Conservation (phyloP, 1,284 basidiomycete genomes). For the Hymenochaete sp. region DNA sequence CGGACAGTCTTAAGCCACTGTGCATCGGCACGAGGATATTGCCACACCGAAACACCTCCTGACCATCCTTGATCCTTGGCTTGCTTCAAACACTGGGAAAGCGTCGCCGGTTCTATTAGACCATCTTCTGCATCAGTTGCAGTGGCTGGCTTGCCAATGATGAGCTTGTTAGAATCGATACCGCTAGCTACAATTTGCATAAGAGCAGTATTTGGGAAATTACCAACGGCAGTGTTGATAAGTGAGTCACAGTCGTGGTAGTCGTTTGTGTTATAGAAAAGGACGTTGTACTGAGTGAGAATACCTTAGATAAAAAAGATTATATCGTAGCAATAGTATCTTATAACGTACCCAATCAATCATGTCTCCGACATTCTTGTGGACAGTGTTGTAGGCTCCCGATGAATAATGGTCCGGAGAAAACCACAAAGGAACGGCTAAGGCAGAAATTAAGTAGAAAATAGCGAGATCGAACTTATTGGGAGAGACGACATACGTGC, state of each 20-base stretch:
- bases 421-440: conserved; percentile 15
- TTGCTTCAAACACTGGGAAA: conserved; percentile 21
- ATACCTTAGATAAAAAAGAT: neutral
- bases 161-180: conserved; percentile 22
- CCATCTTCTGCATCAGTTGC: conserved; percentile 20
- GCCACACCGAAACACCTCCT: conserved; percentile 22
- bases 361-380: conserved; percentile 21
- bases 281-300: conserved; percentile 13
- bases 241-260: conserved; percentile 21
- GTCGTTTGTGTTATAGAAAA: conserved; percentile 19
- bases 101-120: conserved; percentile 19
- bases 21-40: conserved; percentile 17
- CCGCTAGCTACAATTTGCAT: conserved; percentile 22
- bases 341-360: conserved; percentile 20
- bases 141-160: conserved; percentile 24
- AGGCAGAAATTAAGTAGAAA: neutral
- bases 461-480: neutral
- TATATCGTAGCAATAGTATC: neutral
- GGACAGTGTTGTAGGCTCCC: conserved; percentile 20
- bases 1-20: conserved; percentile 17
- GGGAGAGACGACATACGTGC: conserved; percentile 18
- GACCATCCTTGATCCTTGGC: conserved; percentile 21
- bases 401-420: conserved; percentile 11
- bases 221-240: conserved; percentile 17
- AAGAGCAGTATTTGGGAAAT: conserved; percentile 21